Percentiles rank a stretch among this genome's conserved stretches.
Conservation (phyloP, 805 yeast species). For the Nakazawaea anatomiae region DNA sequence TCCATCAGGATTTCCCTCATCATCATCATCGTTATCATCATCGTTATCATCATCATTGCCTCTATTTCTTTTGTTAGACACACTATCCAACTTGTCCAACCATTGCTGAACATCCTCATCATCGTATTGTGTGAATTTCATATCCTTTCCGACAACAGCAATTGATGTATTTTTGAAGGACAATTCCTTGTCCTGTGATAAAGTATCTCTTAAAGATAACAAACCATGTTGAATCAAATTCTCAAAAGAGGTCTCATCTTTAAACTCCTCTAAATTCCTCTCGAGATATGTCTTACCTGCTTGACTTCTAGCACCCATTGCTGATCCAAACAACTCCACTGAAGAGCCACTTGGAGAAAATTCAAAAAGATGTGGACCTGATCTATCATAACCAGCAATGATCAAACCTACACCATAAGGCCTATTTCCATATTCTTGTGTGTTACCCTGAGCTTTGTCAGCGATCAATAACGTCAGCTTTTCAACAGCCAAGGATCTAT, state of each 20-base stretch:
- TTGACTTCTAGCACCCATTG: conserved; percentile 98
- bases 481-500: conserved; percentile 77
- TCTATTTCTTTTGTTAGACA: conserved; percentile 49
- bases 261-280: conserved; percentile 68
- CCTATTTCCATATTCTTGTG: conserved; percentile 93
- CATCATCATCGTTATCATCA: conserved; percentile 22
- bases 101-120: conserved; percentile 83
- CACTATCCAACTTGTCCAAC: conserved; percentile 69
- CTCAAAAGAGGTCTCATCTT: conserved; percentile 53
- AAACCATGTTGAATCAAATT: conserved; percentile 81
- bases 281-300: conserved; percentile 96
- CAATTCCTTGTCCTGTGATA: conserved; percentile 91
- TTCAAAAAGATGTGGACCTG: conserved; percentile 91
- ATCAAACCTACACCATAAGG: conserved; percentile 97
- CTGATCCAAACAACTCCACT: conserved; percentile 86
- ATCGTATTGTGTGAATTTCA: conserved; percentile 71
- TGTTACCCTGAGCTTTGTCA: conserved; percentile 94
- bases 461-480: conserved; percentile 84
- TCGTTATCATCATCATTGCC: conserved; percentile 26
- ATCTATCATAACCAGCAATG: conserved; percentile 85
- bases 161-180: conserved; percentile 80
- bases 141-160: conserved; percentile 84
- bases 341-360: conserved; percentile 95
- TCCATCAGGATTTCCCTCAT: conserved; percentile 21
- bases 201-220: conserved; percentile 86